phyloP scores from a whole-genome alignment of 108 stramenopile genomes.

The Nitzschia sp. region DNA sequence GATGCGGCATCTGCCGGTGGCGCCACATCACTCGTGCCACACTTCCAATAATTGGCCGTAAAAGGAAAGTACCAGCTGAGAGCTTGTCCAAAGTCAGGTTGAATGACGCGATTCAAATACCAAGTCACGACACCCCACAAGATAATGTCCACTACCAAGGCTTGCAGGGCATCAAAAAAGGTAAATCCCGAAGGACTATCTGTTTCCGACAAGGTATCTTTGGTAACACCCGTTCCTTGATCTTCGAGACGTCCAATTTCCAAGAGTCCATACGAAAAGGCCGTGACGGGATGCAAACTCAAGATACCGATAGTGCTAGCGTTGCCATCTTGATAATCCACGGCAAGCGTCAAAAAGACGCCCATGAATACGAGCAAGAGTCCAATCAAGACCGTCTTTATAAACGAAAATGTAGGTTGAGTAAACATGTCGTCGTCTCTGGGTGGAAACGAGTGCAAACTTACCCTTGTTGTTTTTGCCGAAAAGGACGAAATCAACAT shows the following conservation, averaged over 20 bases:
- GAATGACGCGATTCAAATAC: constrained; percentile 88
- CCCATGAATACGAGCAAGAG: constrained; percentile 80
- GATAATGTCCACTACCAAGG: constrained; percentile 72
- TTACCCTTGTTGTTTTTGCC: constrained; percentile 62
- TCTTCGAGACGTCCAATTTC: constrained; percentile 84
- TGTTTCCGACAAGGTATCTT: constrained; percentile 39
- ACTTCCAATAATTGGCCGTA: constrained; percentile 71
- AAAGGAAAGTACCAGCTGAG: constrained; percentile 85
- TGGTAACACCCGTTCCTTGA: constrained; percentile 60
- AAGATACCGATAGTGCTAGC: constrained; percentile 37
- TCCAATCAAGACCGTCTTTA: constrained; percentile 58
- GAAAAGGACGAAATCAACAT: constrained; percentile 66
- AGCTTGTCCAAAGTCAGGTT: constrained; percentile 81
- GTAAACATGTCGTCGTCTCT: too few species aligned
- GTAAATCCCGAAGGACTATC: constrained; percentile 72
- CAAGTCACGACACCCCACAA: constrained; percentile 84
- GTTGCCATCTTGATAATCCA: constrained; percentile 50
- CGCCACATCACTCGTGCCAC: constrained; percentile 22
- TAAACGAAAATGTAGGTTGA: not conserved
- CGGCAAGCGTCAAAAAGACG: constrained; percentile 62
- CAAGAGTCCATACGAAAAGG: constrained; percentile 74
- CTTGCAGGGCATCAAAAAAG: constrained; percentile 52
- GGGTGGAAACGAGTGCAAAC: too few species aligned
- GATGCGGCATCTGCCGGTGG: not conserved
- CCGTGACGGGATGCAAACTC: constrained; percentile 79